Conservation (phyloP, 805 yeast genomes). For the Monosporozyma yasuniensis region DNA sequence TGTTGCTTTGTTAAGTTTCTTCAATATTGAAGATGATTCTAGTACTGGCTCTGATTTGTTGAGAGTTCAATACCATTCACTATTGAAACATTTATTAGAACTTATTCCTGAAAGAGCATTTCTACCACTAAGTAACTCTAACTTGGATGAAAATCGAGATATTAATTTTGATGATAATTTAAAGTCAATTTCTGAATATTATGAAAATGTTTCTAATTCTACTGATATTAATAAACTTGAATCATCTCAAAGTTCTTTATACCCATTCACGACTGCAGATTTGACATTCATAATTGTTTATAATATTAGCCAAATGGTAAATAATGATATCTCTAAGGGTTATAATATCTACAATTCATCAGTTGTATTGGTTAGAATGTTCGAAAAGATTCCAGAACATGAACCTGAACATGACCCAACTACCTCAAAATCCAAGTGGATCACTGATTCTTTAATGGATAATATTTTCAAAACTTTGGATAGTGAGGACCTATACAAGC, state of each 20-base stretch:
- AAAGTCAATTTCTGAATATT: conserved; percentile 29
- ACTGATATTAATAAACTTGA: conserved; percentile 6
- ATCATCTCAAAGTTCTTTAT: conserved; percentile 13
- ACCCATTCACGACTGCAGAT: conserved; percentile 38
- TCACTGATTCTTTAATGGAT: conserved; percentile 29
- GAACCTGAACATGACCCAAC: conserved; percentile 9
- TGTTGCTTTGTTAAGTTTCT: conserved; percentile 35
- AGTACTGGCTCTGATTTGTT: conserved; percentile 2
- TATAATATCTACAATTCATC: conserved; percentile 28
- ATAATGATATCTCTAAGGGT: conserved; percentile 15
- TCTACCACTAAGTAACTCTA: conserved; percentile 42
- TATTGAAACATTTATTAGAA: conserved; percentile 36
- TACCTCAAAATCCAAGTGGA: conserved; percentile 18
- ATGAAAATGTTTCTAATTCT: conserved; percentile 20
- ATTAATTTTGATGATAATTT: conserved; percentile 16
- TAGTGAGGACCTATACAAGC: conserved; percentile 7
- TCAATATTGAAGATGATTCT: conserved; percentile 5
- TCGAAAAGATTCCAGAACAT: conserved; percentile 40
- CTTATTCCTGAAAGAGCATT: conserved; percentile 58
- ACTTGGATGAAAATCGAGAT: conserved; percentile 10
- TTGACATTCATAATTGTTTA: conserved; percentile 35
- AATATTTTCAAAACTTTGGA: conserved; percentile 16
- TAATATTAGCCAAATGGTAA: conserved; percentile 22
- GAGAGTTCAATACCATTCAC: not conserved
- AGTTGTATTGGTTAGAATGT: conserved; percentile 30